Percentiles rank a stretch among this genome's conserved stretches.
phyloP scores from a whole-genome alignment of 306 rosid species.

The Hippophae gyantsensis region DNA sequence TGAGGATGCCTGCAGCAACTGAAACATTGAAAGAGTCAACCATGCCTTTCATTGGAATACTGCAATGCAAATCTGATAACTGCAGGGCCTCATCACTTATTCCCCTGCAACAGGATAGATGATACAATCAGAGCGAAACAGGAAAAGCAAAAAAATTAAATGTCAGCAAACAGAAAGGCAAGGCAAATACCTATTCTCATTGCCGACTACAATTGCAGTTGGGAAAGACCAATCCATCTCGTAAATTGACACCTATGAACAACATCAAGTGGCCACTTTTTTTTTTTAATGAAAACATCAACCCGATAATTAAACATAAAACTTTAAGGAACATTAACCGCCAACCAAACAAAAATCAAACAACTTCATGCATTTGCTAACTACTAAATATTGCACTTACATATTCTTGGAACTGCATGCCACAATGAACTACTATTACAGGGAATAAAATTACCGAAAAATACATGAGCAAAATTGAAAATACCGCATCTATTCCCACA shows the following conservation, averaged over 20 bases:
- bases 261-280: conserved; percentile 16
- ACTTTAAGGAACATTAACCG: not conserved
- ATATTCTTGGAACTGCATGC: not conserved
- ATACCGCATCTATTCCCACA: conserved; percentile 74
- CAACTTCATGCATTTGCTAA: not conserved
- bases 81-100: conserved; percentile 76
- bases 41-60: conserved; percentile 93
- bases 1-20: conserved; percentile 90
- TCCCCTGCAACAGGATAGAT: conserved; percentile 41
- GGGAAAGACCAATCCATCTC: conserved; percentile 89
- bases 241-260: conserved; percentile 57
- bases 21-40: conserved; percentile 93
- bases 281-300: not conserved
- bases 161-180: not conserved
- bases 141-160: no score
- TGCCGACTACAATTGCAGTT: conserved; percentile 81
- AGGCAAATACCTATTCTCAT: conserved; percentile 64
- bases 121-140: not conserved
- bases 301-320: not conserved
- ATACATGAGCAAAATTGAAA: conserved; percentile 7
- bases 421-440: not conserved
- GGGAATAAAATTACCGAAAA: not conserved
- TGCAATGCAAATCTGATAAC: conserved; percentile 76
- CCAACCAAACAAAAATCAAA: not conserved
- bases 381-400: not conserved